phyloP scores from a whole-genome alignment of 192 early-diverging fungal species.

The Lobosporangium transversale region DNA sequence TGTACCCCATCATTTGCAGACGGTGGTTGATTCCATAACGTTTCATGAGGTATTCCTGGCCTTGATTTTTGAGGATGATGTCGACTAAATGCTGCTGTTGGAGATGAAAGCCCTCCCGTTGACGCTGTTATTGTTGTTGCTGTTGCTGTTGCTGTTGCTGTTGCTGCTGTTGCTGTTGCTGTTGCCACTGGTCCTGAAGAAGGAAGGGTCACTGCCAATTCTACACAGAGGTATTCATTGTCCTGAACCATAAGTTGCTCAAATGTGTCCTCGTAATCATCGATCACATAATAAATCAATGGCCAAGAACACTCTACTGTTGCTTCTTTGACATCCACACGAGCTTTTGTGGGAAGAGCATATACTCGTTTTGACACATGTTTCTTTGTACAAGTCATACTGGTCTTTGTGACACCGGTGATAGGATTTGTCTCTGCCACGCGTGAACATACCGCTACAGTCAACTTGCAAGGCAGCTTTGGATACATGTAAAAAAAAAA shows the following conservation, averaged over 20 bases:
- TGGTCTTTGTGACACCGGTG: slow-evolving; percentile 48
- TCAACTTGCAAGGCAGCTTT: slow-evolving; percentile 85
- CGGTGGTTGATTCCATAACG: slow-evolving; percentile 24
- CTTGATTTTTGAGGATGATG: slow-evolving; percentile 9
- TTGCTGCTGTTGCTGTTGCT: slow-evolving; percentile 25
- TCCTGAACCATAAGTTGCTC: slow-evolving; percentile 87
- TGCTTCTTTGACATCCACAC: slow-evolving; percentile 89
- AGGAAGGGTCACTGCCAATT: slow-evolving; percentile 84
- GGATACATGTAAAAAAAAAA: neutral
- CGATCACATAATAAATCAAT: slow-evolving; percentile 91
- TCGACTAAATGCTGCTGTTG: neutral
- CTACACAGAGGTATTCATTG: slow-evolving; percentile 91
- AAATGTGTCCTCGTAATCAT: slow-evolving; percentile 92
- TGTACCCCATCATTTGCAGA: slow-evolving; percentile 19
- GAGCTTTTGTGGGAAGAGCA: slow-evolving; percentile 89
- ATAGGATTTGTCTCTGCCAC: slow-evolving; percentile 31
- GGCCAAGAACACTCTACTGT: slow-evolving; percentile 93
- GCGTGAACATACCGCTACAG: slow-evolving; percentile 86
- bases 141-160: slow-evolving; percentile 48
- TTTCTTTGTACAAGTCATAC: slow-evolving; percentile 80
- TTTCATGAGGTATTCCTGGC: slow-evolving; percentile 1
- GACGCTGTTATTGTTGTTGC: slow-evolving; percentile 40
- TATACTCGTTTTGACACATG: slow-evolving; percentile 85
- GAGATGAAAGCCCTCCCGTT: slow-evolving; percentile 30
- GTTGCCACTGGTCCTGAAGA: slow-evolving; percentile 52